Conservation (phyloP, 805 yeast genomes). For the Teunomyces kruisii region DNA sequence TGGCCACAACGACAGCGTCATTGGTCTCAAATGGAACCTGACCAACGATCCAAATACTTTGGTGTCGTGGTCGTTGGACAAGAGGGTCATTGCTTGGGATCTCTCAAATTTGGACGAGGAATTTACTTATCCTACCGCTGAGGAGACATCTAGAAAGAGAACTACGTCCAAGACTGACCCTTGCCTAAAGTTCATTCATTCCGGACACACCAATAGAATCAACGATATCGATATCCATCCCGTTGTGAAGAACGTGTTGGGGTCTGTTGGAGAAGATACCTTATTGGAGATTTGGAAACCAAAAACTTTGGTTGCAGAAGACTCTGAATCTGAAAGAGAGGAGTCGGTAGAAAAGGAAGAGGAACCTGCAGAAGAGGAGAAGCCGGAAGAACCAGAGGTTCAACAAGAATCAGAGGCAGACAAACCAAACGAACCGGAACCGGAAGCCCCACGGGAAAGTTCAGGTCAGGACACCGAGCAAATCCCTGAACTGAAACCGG, state of each 20-base stretch:
- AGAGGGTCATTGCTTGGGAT: slow-evolving; percentile 76
- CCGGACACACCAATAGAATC: slow-evolving; percentile 77
- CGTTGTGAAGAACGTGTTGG: slow-evolving; percentile 52
- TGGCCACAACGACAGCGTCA: slow-evolving; percentile 56
- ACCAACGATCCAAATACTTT: slow-evolving; percentile 50
- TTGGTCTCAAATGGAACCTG: slow-evolving; percentile 48
- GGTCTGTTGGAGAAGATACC: slow-evolving; percentile 74
- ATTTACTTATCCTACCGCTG: slow-evolving; percentile 36
- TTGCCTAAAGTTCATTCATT: slow-evolving; percentile 75
- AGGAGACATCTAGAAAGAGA: slow-evolving; percentile 54
- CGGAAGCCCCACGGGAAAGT: not conserved
- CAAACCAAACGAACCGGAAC: not conserved
- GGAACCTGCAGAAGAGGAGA: slow-evolving; percentile 5
- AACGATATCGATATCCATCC: slow-evolving; percentile 72
- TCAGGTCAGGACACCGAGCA: not conserved
- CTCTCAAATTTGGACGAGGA: slow-evolving; percentile 57
- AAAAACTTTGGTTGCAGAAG: slow-evolving; percentile 45
- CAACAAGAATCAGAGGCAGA: not conserved
- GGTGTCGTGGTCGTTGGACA: slow-evolving; percentile 62
- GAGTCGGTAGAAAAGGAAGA: slow-evolving; percentile 13
- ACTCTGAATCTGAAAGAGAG: slow-evolving; percentile 28
- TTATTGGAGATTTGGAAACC: slow-evolving; percentile 78
- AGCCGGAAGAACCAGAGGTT: slow-evolving; percentile 3
- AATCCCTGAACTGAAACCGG: not conserved
- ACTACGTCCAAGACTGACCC: slow-evolving; percentile 57